Conservation (phyloP, 768 basidiomycete species). For the Termitomyces sp. region DNA sequence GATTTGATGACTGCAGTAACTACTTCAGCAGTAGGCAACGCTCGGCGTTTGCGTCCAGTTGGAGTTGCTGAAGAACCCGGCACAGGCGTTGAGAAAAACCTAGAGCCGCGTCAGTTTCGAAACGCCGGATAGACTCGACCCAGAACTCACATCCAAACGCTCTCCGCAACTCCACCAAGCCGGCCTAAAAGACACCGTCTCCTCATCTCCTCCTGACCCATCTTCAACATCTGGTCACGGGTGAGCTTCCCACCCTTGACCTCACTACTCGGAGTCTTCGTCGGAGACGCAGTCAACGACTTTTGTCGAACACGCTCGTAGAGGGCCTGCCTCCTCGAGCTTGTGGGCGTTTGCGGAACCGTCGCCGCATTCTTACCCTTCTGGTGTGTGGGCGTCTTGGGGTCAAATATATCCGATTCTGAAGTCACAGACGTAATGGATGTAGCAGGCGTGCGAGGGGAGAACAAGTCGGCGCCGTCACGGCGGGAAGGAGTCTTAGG, state of each 20-base stretch:
- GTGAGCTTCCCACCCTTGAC: constrained; percentile 46
- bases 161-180: constrained; percentile 78
- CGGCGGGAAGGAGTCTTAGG: constrained; percentile 66
- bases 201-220: constrained; percentile 77
- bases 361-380: constrained; percentile 52
- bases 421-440: constrained; percentile 21
- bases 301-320: constrained; percentile 78
- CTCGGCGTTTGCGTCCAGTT: constrained; percentile 64
- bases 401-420: constrained; percentile 31
- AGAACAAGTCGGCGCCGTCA: constrained; percentile 34
- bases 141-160: constrained; percentile 74
- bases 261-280: constrained; percentile 46
- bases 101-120: constrained; percentile 19
- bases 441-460: constrained; percentile 46
- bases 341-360: constrained; percentile 64
- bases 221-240: constrained; percentile 64
- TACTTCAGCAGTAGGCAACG: constrained; percentile 66
- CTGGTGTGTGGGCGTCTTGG: constrained; percentile 68
- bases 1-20: constrained; percentile 71
- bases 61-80: constrained; percentile 48
- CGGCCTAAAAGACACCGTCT: constrained; percentile 75
- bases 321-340: constrained; percentile 74
- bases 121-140: background rate
- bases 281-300: constrained; percentile 66
- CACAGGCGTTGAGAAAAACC: constrained; percentile 71